Percentiles rank a stretch among this genome's conserved stretches.
Evolutionary conservation across 306 rosid genomes (phyloP).

Genomic region (Cicer yamashitae): DNA sequence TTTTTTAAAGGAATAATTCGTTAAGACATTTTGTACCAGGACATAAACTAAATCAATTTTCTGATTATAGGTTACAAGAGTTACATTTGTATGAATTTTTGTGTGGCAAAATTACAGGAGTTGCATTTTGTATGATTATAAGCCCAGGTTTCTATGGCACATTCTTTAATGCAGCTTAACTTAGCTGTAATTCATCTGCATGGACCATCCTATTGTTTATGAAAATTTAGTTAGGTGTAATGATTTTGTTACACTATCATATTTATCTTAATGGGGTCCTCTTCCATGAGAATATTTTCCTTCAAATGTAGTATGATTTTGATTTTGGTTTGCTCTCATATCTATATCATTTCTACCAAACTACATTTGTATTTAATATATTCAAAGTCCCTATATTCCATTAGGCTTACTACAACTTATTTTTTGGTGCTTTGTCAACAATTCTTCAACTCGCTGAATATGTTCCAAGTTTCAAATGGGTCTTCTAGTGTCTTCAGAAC

Average conservation of each 20-base stretch:
- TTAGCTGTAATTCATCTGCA: background rate
- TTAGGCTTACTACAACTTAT: background rate
- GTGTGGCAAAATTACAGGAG: background rate
- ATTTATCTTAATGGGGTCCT: slow-evolving; percentile 8
- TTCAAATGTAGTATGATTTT: slow-evolving; percentile 6
- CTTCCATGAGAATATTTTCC: slow-evolving; percentile 33
- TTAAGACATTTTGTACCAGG: slow-evolving; percentile 2
- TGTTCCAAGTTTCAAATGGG: slow-evolving; percentile 1
- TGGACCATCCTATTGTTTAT: background rate
- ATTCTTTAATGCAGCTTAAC: slow-evolving; percentile 6
- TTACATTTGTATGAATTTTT: slow-evolving; percentile 21
- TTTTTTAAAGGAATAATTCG: slow-evolving; percentile 12
- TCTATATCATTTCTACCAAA: background rate
- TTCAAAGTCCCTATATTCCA: background rate
- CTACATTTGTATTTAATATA: background rate
- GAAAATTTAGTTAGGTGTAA: background rate
- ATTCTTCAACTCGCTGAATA: slow-evolving; percentile 12
- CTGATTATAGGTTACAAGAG: slow-evolving; percentile 14
- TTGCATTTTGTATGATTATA: background rate
- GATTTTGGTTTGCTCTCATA: background rate
- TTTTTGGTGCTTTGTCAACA: slow-evolving; percentile 12
- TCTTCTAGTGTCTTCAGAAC: slow-evolving; percentile 8
- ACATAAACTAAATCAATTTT: background rate
- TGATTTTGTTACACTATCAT: background rate
- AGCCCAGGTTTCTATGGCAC: background rate